Base-by-base conservation (phyloP, 345 rosid species). In the Hypericum androsaemum region DNA sequence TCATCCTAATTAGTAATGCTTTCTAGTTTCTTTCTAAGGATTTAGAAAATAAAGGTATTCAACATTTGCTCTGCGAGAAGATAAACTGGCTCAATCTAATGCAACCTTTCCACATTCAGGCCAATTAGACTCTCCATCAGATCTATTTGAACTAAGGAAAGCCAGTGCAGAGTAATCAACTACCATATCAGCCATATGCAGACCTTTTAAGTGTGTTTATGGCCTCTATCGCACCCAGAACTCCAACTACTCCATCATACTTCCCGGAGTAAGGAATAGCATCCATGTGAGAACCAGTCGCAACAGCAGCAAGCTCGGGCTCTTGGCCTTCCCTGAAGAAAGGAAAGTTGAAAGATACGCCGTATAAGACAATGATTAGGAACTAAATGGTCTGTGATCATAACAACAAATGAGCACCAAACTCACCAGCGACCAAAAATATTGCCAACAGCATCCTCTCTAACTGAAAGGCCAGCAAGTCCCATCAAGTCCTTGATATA, bases 251-350 rank as follows among this genome's bases (percentile, higher is more conserved):
- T 13, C 98, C 96, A 69, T 90, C 98, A 66, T 77, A 90, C 70
- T 86, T 90, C 43, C 98, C 98, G 0, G 96, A 86, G 74, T 80
- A 86, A 3, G 98, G 98, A 70, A 90, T 90, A 62, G 98, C 98
- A 80, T 90, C 98, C 6, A 80, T 82, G 39, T 90, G 96, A 67
- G 98, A 90, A 65, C 96, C 98, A 35, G 96, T 84, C 7, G 89
- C 98, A 49, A 86, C 79, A 6, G 87, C 70, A 63, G 83, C 50
- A 39, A 82, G 96, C 69, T 66, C 70, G 52, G 81, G 77, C 59
- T 86, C 85, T 65, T 66, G 64, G 51, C 95, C 92, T 58, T 70
- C 79, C 98, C 95, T 84, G 71, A 60, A 66, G 41, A 64, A 50
- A 46, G 3, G 32, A 41, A 44, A 14, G 22, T 22, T 45, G 49